Percentiles rank a stretch among this genome's conserved stretches.
Conservation (phyloP, 129 eudicot genomes). For the Calendula officinalis region DNA sequence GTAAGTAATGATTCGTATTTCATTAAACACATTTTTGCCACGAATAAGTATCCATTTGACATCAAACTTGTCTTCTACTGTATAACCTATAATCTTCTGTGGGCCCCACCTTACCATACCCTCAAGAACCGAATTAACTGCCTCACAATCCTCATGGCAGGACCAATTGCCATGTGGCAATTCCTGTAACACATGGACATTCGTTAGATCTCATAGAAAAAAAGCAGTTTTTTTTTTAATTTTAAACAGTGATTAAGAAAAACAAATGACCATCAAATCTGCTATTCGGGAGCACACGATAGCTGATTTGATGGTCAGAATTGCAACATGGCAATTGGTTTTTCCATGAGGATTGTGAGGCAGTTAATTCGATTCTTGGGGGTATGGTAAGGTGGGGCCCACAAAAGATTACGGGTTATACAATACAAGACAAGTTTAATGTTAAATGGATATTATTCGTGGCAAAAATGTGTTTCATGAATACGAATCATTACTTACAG, state of each 20-base stretch:
- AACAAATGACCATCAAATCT: constrained; percentile 75
- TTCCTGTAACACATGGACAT: constrained; percentile 40
- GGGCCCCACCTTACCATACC: constrained; percentile 41
- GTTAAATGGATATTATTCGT: constrained; percentile 59
- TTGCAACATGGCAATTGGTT: constrained; percentile 79
- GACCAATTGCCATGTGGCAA: constrained; percentile 81
- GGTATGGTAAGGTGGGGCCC: constrained; percentile 42
- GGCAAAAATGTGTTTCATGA: constrained; percentile 54
- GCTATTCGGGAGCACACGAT: constrained; percentile 61
- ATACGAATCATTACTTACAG: constrained; percentile 45
- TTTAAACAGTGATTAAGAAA: no score
- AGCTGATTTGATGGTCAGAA: constrained; percentile 72
- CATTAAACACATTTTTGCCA: constrained; percentile 53
- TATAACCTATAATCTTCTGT: constrained; percentile 38
- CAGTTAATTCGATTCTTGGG: constrained; percentile 47
- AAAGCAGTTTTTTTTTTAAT: no score
- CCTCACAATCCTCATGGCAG: constrained; percentile 56
- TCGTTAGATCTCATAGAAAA: constrained; percentile 1
- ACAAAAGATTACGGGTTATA: constrained; percentile 40
- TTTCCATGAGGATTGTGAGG: constrained; percentile 54
- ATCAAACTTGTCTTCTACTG: constrained; percentile 32
- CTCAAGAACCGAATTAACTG: constrained; percentile 45
- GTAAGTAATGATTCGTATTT: constrained; percentile 50
- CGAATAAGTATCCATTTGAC: constrained; percentile 66
- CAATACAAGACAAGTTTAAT: constrained; percentile 41